Percentiles rank a stretch among this genome's conserved stretches.
phyloP scores from a whole-genome alignment of 371 early-diverging fungal species.

The Mycotypha africana region DNA sequence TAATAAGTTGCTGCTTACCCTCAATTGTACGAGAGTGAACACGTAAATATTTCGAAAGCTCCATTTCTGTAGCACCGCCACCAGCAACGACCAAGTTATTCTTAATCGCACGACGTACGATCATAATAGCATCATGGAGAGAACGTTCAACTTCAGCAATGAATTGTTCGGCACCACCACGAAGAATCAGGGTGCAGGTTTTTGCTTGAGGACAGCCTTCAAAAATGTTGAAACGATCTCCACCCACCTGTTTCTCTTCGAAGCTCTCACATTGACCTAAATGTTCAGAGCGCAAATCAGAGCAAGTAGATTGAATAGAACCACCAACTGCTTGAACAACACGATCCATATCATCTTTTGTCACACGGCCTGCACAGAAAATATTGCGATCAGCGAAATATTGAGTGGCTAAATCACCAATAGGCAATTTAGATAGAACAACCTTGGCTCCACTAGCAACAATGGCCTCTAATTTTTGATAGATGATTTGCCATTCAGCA shows the following conservation, averaged over 20 bases:
- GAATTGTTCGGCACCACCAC: constrained; percentile 99
- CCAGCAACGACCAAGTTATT: constrained; percentile 96
- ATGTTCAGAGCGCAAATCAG: constrained; percentile 79
- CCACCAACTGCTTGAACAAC: constrained; percentile 97
- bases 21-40: constrained; percentile 88
- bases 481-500: constrained; percentile 99
- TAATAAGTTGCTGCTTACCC: constrained; percentile 96
- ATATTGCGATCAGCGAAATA: constrained; percentile 99
- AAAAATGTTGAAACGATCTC: constrained; percentile 98
- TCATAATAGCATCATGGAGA: constrained; percentile 99
- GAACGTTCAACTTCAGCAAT: constrained; percentile 99
- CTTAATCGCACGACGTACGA: constrained; percentile 95
- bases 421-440: constrained; percentile 97
- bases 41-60: constrained; percentile 91
- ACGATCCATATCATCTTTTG: constrained; percentile 90
- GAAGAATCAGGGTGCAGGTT: constrained; percentile 95
- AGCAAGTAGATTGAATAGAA: constrained; percentile 85
- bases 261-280: constrained; percentile 90
- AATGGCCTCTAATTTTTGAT: constrained; percentile 97
- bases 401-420: constrained; percentile 99
- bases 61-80: constrained; percentile 99
- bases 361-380: constrained; percentile 99
- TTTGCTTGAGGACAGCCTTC: constrained; percentile 86
- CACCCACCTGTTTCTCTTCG: constrained; percentile 98
- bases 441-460: constrained; percentile 98